Conservation (phyloP, 306 rosid genomes). For the Urtica urens region DNA sequence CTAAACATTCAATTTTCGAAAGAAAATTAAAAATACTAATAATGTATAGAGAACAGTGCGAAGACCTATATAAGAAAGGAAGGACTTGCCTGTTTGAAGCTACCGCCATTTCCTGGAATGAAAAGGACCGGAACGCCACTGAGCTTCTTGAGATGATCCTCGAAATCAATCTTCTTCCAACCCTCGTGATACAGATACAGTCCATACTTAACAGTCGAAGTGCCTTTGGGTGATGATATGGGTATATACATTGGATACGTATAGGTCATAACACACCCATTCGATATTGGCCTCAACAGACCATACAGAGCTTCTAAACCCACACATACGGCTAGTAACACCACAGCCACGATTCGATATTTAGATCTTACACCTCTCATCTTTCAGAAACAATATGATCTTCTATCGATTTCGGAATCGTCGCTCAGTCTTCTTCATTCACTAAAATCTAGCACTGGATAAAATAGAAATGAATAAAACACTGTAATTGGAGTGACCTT, state of each 20-base stretch:
- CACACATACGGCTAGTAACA: constrained; percentile 33
- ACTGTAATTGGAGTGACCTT: no score
- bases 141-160: constrained; percentile 79
- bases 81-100: constrained; percentile 95
- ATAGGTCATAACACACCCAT: constrained; percentile 88
- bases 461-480: no score
- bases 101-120: constrained; percentile 97
- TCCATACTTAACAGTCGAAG: constrained; percentile 55
- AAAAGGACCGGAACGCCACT: constrained; percentile 84
- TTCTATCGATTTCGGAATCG: no score
- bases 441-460: no score
- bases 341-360: constrained; percentile 42
- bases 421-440: no score
- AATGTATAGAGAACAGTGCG: not conserved
- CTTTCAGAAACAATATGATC: no score
- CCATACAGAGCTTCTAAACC: constrained; percentile 56
- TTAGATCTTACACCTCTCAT: constrained; percentile 59
- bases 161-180: constrained; percentile 77
- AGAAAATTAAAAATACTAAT: not conserved
- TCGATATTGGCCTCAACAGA: constrained; percentile 60
- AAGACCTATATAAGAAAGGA: no score
- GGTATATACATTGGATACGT: constrained; percentile 97
- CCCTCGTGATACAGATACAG: constrained; percentile 91
- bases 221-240: constrained; percentile 32
- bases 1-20: not conserved